Percentiles rank a stretch among this genome's conserved stretches.
Conservation (phyloP, 805 yeast genomes). For the Kazachstania martiniae region DNA sequence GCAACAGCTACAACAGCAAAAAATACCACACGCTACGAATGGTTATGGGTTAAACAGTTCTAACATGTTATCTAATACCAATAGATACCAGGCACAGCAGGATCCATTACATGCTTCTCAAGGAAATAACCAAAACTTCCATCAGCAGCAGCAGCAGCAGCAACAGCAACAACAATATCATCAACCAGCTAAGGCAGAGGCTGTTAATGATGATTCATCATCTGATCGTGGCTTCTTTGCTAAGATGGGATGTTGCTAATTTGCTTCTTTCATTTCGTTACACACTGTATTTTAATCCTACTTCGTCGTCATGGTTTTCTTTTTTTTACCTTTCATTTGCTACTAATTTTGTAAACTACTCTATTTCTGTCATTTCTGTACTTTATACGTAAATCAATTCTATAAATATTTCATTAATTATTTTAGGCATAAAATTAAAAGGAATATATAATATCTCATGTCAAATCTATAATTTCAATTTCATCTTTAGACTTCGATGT, state of each 20-base stretch:
- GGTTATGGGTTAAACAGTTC: no score
- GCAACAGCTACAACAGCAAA: slow-evolving; percentile 9
- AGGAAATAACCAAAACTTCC: no score
- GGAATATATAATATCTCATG: slow-evolving; percentile 5
- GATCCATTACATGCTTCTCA: no score
- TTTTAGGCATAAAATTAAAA: background rate
- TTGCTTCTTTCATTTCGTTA: background rate
- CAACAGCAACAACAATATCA: slow-evolving; percentile 4
- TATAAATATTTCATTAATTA: slow-evolving; percentile 1
- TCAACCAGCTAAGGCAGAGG: slow-evolving; percentile 6
- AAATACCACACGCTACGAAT: no score
- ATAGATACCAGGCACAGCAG: slow-evolving; percentile 2
- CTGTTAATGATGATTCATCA: no score
- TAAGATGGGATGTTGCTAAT: slow-evolving; percentile 21
- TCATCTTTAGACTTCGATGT: no score
- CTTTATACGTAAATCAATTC: background rate
- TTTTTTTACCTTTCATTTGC: no score
- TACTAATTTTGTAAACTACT: background rate
- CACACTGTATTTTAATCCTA: background rate
- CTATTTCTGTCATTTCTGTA: no score
- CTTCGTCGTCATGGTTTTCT: no score
- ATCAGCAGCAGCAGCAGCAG: slow-evolving; percentile 2
- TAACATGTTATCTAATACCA: no score
- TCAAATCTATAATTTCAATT: slow-evolving; percentile 16
- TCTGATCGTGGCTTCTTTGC: slow-evolving; percentile 25